Conservation (phyloP, 2,329 filamentous ascomycete species). For the Pseudogymnoascus verrucosus region DNA sequence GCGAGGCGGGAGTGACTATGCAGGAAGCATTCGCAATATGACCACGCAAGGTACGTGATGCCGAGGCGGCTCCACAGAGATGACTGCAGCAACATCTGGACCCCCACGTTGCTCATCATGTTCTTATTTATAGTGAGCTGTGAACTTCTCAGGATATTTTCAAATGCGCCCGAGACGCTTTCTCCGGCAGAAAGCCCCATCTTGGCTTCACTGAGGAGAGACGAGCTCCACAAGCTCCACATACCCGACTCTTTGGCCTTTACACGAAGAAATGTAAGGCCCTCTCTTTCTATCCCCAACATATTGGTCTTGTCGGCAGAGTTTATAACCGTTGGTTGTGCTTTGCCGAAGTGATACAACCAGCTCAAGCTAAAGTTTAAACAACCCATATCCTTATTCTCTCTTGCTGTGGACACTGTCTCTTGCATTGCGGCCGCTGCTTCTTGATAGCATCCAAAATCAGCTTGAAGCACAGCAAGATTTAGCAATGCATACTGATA, state of each 20-base stretch:
- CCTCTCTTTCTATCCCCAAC: slow-evolving; percentile 72
- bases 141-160: slow-evolving; percentile 73
- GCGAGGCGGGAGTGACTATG: slow-evolving; percentile 58
- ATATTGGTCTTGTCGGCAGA: slow-evolving; percentile 64
- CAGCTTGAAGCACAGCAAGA: slow-evolving; percentile 84
- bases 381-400: slow-evolving; percentile 86
- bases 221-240: slow-evolving; percentile 77
- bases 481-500: slow-evolving; percentile 96
- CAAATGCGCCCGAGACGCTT: slow-evolving; percentile 55
- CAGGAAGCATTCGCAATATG: slow-evolving; percentile 65
- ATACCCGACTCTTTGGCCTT: slow-evolving; percentile 82
- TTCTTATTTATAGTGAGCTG: slow-evolving; percentile 74
- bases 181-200: slow-evolving; percentile 65
- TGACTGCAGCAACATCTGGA: slow-evolving; percentile 64
- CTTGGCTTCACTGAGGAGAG: slow-evolving; percentile 79
- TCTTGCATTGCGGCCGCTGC: slow-evolving; percentile 93
- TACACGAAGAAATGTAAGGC: slow-evolving; percentile 71
- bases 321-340: slow-evolving; percentile 67
- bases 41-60: slow-evolving; percentile 44
- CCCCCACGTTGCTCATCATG: slow-evolving; percentile 63
- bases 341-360: slow-evolving; percentile 89
- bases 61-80: slow-evolving; percentile 72
- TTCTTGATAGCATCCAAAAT: slow-evolving; percentile 86
- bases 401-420: slow-evolving; percentile 85
- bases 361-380: slow-evolving; percentile 94